Conservation (phyloP, 75 land plant species). For the Cryptomeria japonica region DNA sequence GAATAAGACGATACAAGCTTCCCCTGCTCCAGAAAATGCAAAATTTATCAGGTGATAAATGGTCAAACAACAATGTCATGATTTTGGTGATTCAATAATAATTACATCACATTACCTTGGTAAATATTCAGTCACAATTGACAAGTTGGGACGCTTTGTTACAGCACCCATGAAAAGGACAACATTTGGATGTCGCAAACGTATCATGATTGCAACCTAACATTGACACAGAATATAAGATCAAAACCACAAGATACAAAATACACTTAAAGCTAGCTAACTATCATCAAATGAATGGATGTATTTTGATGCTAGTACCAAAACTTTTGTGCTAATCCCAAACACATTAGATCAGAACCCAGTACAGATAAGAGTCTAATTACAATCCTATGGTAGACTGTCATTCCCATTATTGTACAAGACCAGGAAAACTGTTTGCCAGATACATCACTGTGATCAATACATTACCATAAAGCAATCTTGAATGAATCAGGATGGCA, state of each 20-base stretch:
- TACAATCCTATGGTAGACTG: neutral
- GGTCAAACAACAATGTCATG: neutral
- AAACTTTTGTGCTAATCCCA: too few species aligned
- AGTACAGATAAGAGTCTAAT: neutral
- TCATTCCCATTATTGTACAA: neutral
- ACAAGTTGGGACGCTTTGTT: constrained; percentile 76
- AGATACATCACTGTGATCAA: neutral
- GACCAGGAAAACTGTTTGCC: neutral
- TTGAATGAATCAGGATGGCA: too few species aligned
- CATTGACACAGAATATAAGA: neutral
- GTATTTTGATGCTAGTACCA: neutral
- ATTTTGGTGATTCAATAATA: neutral
- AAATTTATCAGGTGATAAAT: neutral
- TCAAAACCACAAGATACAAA: neutral
- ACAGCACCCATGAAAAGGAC: constrained; percentile 97
- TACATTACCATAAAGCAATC: too few species aligned
- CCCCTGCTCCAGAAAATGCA: constrained; percentile 59
- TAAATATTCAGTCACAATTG: constrained; percentile 91
- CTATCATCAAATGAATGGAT: neutral
- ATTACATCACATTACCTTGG: constrained; percentile 55
- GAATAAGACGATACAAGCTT: constrained; percentile 77
- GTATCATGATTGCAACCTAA: constrained; percentile 83
- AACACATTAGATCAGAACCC: neutral
- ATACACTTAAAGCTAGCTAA: constrained; percentile 2
- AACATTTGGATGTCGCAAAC: constrained; percentile 91